A percentile compares a stretch with the other conserved stretches of the same genome.
Evolutionary conservation across 2,329 filamentous ascomycete species (phyloP).

Genomic region (Pseudocercospora musae): DNA sequence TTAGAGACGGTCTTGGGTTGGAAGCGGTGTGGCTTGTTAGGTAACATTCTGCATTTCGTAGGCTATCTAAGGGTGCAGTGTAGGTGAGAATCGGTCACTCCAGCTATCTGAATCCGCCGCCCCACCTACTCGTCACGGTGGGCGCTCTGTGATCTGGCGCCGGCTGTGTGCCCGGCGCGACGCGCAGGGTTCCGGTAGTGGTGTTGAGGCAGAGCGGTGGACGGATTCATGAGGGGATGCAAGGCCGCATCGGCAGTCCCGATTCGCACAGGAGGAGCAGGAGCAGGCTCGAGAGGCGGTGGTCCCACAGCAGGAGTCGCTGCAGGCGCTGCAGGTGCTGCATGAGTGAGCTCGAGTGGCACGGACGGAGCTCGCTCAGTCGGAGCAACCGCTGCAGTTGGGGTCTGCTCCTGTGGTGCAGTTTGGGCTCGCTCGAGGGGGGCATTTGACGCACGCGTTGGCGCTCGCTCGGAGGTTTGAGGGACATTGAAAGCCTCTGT

Average conservation of each 20-base stretch:
- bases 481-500: background rate
- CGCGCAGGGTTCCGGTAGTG: conserved; percentile 3
- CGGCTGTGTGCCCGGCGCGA: background rate
- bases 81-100: background rate
- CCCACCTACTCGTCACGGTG: background rate
- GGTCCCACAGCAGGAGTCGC: background rate
- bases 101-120: background rate
- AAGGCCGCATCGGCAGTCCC: background rate
- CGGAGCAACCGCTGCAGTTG: no score
- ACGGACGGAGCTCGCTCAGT: background rate
- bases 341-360: background rate
- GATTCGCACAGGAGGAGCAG: background rate
- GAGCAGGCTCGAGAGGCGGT: background rate
- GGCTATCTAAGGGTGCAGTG: background rate
- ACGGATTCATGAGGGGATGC: conserved; percentile 15
- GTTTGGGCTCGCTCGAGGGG: no score
- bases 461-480: background rate
- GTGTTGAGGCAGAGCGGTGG: conserved; percentile 10
- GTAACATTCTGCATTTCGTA: background rate
- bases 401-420: no score
- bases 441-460: background rate
- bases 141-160: background rate
- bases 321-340: background rate
- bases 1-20: background rate
- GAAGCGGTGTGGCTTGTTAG: background rate